Evolutionary conservation across 805 yeast species (phyloP).

Genomic region (Metschnikowia drakensbergensis): DNA sequence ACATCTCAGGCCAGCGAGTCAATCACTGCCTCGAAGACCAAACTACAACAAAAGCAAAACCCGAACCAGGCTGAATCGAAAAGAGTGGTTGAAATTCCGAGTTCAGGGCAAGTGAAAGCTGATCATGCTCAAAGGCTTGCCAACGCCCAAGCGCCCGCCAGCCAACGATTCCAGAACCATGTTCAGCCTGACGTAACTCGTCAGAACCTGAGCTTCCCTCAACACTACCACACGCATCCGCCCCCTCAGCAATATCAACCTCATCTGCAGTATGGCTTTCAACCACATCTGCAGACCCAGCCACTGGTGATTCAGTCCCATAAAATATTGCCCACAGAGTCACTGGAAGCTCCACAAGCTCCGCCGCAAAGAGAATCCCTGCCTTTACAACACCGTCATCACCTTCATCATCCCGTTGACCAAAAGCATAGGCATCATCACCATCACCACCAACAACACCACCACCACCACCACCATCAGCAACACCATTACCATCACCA

Average conservation of each 20-base stretch:
- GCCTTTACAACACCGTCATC: constrained; percentile 9
- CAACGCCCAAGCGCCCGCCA: not conserved
- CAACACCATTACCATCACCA: constrained; percentile 14
- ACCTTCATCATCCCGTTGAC: constrained; percentile 7
- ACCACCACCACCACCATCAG: not conserved
- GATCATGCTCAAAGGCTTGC: not conserved
- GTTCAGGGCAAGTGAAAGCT: not conserved
- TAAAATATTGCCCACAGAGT: not conserved
- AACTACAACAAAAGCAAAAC: not conserved
- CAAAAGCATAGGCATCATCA: constrained; percentile 7
- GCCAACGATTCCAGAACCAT: not conserved
- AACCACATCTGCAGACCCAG: not conserved
- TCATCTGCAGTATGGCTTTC: constrained; percentile 4
- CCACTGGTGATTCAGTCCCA: not conserved
- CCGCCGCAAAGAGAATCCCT: not conserved
- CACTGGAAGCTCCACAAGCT: not conserved
- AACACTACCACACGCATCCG: not conserved
- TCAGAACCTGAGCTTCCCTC: not conserved
- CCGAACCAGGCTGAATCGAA: not conserved
- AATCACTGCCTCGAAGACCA: not conserved
- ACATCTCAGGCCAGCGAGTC: not conserved
- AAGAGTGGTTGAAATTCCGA: not conserved
- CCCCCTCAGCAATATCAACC: constrained; percentile 3
- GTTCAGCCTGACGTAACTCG: not conserved
- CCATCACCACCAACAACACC: not conserved